Base-by-base conservation (phyloP, 2,329 filamentous ascomycete species). In the Penicillium paneum region DNA sequence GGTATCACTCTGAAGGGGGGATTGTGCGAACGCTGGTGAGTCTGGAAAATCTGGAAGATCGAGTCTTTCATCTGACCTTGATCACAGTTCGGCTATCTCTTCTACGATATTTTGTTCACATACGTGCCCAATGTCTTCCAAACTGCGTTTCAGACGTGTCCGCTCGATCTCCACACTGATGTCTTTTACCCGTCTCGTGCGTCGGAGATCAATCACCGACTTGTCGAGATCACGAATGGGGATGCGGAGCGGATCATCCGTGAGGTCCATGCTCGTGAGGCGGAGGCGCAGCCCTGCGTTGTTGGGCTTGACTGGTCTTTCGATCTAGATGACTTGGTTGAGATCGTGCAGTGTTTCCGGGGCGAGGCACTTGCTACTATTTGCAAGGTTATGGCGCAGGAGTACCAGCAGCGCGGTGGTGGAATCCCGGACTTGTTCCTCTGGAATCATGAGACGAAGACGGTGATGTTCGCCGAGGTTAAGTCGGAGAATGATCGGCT, bases 61-160 rank as follows among this genome's bases (percentile, higher is more conserved):
- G 11, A 34, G 2, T 13, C 29, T 13, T 34, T 32, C 35, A 13
- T 12, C 47, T 58, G 28, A 51, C 28, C 15, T 17, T 4, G 10
- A 21, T 17, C 2, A 3, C 31, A 74, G 26, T 92, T 92, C 72
- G 88, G 86, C 13, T 93, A 94, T 67, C 83, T 99, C 17, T 96
- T 97, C 77, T 94, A 87, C 77, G 93, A 99, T 72, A 83, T 97
- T 24, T 78, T 99, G 7, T 97, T 97, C 74, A 80, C 91, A 26
- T 96, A 96, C 72, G 83, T 97, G 5, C 93, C 94, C 26, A 96
- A 97, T 64, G 93, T 99, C 52, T 99, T 99, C 72, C 93, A 97
- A 71, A 99, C 94, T 6, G 84, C 88, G 1, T 99, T 90, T 70
- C 94, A 99, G 73, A 96, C 91, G 0, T 96, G 91, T 67, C 94